These are phyloP conservation scores for Aspergillus thermomutatus DNA, from an alignment of 2,329 filamentous ascomycete species.

Conservation along the genomic window DNA sequence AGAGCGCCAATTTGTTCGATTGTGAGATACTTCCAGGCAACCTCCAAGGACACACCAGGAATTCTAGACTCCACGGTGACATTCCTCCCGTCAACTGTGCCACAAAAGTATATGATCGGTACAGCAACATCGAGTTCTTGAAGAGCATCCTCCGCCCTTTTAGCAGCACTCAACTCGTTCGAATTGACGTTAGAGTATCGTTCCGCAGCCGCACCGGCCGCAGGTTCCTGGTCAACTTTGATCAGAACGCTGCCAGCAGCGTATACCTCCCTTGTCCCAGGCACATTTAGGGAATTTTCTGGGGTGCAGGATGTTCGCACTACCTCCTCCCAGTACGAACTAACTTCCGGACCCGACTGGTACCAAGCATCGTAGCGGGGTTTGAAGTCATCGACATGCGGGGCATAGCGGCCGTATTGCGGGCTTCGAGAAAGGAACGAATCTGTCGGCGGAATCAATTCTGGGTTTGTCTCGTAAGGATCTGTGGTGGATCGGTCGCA, in stretches of 20 bases:
- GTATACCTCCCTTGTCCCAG: constrained; percentile 31
- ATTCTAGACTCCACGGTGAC: constrained; percentile 40
- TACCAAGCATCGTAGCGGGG: constrained; percentile 34
- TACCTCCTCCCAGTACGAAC: constrained; percentile 35
- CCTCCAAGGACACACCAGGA: constrained; percentile 38
- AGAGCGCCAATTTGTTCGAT: constrained; percentile 29
- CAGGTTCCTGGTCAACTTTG: constrained; percentile 30
- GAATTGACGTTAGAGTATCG: constrained; percentile 33
- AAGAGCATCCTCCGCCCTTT: constrained; percentile 32
- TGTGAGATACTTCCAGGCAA: constrained; percentile 37
- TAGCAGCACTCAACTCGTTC: constrained; percentile 36
- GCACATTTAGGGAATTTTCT: constrained; percentile 30
- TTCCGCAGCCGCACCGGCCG: constrained; percentile 25
- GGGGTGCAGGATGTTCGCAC: constrained; percentile 30
- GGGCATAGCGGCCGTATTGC: constrained; percentile 34
- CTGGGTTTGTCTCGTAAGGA: constrained; percentile 35
- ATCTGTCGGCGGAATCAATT: constrained; percentile 31
- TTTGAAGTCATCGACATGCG: constrained; percentile 33
- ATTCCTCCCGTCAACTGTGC: constrained; percentile 37
- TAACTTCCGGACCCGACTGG: constrained; percentile 26
- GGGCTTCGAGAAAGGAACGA: constrained; percentile 30
- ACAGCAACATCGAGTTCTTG: constrained; percentile 31
- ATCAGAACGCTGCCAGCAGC: constrained; percentile 37
- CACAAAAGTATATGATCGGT: constrained; percentile 37
- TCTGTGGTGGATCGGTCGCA: constrained; percentile 15